Evolutionary conservation across 768 basidiomycete species (phyloP).

Genomic region (Tricholoma hemisulphureum): DNA sequence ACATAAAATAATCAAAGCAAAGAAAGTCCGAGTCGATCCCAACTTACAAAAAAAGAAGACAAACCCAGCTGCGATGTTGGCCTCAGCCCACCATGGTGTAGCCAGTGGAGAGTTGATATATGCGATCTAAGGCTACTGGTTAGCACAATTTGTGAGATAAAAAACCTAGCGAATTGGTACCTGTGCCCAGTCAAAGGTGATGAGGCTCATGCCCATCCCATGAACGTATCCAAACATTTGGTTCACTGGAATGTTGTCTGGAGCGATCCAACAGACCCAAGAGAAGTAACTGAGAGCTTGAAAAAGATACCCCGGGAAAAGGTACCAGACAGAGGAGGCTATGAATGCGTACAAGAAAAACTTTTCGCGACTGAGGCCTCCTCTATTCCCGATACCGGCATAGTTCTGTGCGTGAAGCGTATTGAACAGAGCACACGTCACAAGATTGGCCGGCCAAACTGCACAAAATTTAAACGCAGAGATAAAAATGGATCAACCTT

Average conservation of each 20-base stretch:
- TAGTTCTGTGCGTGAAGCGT: conserved; percentile 75
- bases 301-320: conserved; percentile 76
- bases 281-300: conserved; percentile 60
- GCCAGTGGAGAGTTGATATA: conserved; percentile 72
- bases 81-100: conserved; percentile 82
- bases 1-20: background rate
- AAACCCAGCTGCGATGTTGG: conserved; percentile 63
- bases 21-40: too few relatives aligned
- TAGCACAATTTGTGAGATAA: conserved; percentile 22
- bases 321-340: conserved; percentile 59
- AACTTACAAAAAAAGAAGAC: conserved; percentile 61
- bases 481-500: background rate
- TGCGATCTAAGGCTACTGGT: conserved; percentile 39
- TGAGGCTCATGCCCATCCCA: conserved; percentile 65
- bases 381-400: conserved; percentile 60
- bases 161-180: conserved; percentile 28
- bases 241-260: conserved; percentile 66
- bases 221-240: conserved; percentile 70
- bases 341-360: conserved; percentile 72
- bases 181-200: conserved; percentile 84
- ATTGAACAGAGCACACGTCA: conserved; percentile 75
- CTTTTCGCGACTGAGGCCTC: conserved; percentile 69
- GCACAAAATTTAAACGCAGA: conserved; percentile 31
- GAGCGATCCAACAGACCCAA: conserved; percentile 65
- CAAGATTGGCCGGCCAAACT: conserved; percentile 80